Evolutionary conservation across 108 stramenopile species (phyloP).

Genomic region (Cyclotella kingstonii): DNA sequence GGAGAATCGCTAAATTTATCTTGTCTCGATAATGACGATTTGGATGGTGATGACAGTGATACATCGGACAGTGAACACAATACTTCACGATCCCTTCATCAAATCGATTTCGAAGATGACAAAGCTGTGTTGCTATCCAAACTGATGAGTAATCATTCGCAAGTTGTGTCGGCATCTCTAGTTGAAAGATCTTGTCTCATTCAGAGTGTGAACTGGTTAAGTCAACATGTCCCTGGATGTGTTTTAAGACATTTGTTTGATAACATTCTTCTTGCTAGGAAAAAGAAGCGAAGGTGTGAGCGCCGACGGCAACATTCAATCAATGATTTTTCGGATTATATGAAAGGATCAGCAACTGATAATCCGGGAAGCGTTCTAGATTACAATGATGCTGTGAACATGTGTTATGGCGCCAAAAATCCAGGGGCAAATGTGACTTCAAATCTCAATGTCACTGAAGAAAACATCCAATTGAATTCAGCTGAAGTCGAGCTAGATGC

Average conservation of each 20-base stretch:
- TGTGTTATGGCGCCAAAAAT: too few relatives aligned
- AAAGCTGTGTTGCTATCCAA: conserved; percentile 18
- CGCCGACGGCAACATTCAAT: conserved; percentile 22
- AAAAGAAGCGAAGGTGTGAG: not conserved
- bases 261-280: conserved; percentile 10
- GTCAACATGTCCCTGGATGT: conserved; percentile 59
- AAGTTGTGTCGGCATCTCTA: conserved; percentile 19
- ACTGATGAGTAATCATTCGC: conserved; percentile 27
- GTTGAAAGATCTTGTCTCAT: conserved; percentile 46
- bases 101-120: conserved; percentile 25
- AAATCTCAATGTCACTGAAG: too few relatives aligned
- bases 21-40: not conserved
- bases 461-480: too few relatives aligned
- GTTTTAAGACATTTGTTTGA: conserved; percentile 47
- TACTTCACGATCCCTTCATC: not conserved
- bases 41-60: not conserved
- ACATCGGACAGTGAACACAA: not conserved
- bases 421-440: too few relatives aligned
- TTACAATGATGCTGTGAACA: too few relatives aligned
- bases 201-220: conserved; percentile 53
- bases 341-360: too few relatives aligned
- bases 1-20: conserved; percentile 6
- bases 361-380: too few relatives aligned
- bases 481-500: too few relatives aligned
- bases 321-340: too few relatives aligned